phyloP scores from a whole-genome alignment of 2,329 filamentous ascomycete species.

The Aspergillus chevalieri region DNA sequence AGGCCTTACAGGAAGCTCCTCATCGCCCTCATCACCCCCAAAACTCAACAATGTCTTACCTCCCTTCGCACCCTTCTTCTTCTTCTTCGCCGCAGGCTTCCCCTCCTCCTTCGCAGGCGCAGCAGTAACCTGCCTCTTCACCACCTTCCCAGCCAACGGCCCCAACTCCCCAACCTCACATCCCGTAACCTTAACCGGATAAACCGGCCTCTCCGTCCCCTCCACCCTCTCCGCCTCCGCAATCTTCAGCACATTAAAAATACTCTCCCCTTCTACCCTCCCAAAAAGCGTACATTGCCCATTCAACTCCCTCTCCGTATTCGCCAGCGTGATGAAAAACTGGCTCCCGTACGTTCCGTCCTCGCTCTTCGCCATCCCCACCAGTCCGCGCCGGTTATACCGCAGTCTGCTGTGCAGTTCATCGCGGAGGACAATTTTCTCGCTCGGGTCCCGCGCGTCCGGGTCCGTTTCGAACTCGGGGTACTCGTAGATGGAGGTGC shows the following conservation, averaged over 20 bases:
- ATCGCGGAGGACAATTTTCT: constrained; percentile 67
- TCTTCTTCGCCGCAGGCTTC: constrained; percentile 33
- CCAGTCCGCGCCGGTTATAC: constrained; percentile 80
- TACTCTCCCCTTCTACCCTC: constrained; percentile 83
- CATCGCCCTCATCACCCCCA: constrained; percentile 39
- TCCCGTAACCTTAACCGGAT: constrained; percentile 66
- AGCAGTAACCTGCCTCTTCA: constrained; percentile 35
- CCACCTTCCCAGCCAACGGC: constrained; percentile 40
- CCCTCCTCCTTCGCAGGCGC: constrained; percentile 17
- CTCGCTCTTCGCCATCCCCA: constrained; percentile 85
- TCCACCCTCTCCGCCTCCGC: constrained; percentile 77
- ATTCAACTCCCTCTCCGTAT: constrained; percentile 73
- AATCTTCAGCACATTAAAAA: constrained; percentile 93
- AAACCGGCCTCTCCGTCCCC: constrained; percentile 74
- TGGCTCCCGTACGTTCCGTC: constrained; percentile 83
- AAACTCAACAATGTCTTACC: constrained; percentile 44
- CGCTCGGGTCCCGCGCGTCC: constrained; percentile 40
- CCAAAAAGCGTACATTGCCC: constrained; percentile 93
- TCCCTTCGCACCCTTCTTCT: constrained; percentile 37
- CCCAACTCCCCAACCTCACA: constrained; percentile 43
- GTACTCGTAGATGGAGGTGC: constrained; percentile 86
- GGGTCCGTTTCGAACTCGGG: constrained; percentile 50
- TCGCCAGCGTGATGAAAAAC: constrained; percentile 88
- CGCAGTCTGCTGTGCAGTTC: constrained; percentile 89
- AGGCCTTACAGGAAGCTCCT: constrained; percentile 29